A percentile compares a stretch with the other conserved stretches of the same genome.
These are phyloP conservation scores for Boletus insuetus DNA, from an alignment of 768 basidiomycete species.

Conservation along the genomic window DNA sequence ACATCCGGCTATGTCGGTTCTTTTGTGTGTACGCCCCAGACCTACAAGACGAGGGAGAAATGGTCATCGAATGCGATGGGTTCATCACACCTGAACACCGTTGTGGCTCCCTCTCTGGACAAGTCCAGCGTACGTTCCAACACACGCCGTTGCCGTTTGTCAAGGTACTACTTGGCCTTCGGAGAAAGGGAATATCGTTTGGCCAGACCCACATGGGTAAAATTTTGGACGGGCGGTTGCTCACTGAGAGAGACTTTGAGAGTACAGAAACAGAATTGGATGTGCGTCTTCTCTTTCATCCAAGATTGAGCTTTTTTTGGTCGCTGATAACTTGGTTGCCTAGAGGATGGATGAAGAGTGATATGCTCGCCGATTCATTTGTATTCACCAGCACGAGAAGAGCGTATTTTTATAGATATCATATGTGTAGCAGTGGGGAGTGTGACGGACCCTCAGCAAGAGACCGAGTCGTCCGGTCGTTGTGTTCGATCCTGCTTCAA, in stretches of 20 bases:
- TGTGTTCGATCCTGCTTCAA: too few relatives aligned
- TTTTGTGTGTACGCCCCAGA: conserved; percentile 40
- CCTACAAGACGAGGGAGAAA: conserved; percentile 42
- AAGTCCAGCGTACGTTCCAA: not conserved
- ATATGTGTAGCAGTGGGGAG: too few relatives aligned
- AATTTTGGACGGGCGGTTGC: conserved; percentile 29
- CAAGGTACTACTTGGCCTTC: conserved; percentile 32
- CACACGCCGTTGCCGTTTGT: conserved; percentile 21
- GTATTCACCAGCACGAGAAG: too few relatives aligned
- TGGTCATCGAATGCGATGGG: conserved; percentile 22
- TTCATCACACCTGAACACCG: conserved; percentile 15
- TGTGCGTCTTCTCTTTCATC: too few relatives aligned
- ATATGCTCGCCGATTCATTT: too few relatives aligned
- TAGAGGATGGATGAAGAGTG: too few relatives aligned
- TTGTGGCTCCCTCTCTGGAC: not conserved
- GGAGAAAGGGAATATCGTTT: conserved; percentile 40
- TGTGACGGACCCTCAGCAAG: too few relatives aligned
- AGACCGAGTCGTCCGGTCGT: too few relatives aligned
- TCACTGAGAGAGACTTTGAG: conserved; percentile 29
- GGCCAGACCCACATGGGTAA: conserved; percentile 40
- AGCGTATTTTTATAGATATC: too few relatives aligned
- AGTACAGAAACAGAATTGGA: not conserved
- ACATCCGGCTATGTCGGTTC: conserved; percentile 34
- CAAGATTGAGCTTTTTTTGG: too few relatives aligned
- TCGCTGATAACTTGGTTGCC: too few relatives aligned